Percentiles rank a stretch among this genome's conserved stretches.
These are phyloP conservation scores for Neurospora sp. DNA, from an alignment of 495 filamentous ascomycete species.

Conservation along the genomic window DNA sequence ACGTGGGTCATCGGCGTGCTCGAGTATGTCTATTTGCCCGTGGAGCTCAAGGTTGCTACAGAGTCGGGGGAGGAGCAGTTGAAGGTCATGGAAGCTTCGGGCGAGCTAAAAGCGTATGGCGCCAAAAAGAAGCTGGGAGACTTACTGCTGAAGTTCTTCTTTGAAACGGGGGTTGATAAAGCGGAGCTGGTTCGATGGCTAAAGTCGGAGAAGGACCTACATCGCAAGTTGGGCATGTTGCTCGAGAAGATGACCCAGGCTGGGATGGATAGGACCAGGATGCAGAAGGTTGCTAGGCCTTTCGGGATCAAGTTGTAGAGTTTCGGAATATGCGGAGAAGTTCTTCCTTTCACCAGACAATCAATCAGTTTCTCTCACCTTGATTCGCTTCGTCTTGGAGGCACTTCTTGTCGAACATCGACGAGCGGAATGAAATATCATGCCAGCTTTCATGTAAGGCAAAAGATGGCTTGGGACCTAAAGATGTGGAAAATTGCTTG, in stretches of 20 bases:
- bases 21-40: not conserved
- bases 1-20: not conserved
- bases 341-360: not conserved
- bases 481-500: not conserved
- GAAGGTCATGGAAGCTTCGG: not conserved
- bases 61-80: not conserved
- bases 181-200: not conserved
- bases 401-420: not conserved
- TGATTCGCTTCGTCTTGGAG: not conserved
- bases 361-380: not conserved
- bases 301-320: not conserved
- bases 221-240: not conserved
- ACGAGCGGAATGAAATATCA: not conserved
- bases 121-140: not conserved
- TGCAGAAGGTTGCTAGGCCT: not conserved
- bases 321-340: no score
- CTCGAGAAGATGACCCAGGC: not conserved
- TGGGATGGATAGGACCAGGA: not conserved
- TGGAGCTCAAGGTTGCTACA: not conserved
- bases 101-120: not conserved
- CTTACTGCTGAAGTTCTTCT: accelerated
- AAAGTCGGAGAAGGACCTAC: not conserved
- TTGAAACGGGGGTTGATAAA: not conserved
- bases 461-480: not conserved
- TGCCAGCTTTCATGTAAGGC: not conserved